Percentiles rank a stretch among this genome's conserved stretches.
phyloP scores from a whole-genome alignment of 2,329 filamentous ascomycete genomes.

The Fusarium subglutinans region DNA sequence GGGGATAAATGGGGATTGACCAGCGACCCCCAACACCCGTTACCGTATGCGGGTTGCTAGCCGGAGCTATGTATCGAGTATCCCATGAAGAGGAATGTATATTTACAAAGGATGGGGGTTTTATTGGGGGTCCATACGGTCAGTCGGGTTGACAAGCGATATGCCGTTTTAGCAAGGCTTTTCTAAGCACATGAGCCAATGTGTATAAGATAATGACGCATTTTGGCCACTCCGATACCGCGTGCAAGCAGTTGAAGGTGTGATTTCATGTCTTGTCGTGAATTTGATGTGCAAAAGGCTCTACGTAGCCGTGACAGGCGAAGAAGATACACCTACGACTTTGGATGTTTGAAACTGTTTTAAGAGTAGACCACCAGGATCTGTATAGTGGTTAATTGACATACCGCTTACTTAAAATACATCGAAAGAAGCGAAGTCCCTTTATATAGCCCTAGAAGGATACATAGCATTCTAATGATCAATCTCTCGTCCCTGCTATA shows the following conservation, averaged over 20 bases:
- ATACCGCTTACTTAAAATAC: rapidly evolving
- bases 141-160: background rate
- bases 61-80: background rate
- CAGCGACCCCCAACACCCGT: background rate
- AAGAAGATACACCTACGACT: background rate
- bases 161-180: background rate
- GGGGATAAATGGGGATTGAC: background rate
- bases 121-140: background rate
- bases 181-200: background rate
- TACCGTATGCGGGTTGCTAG: background rate
- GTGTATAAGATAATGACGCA: rapidly evolving
- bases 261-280: rapidly evolving
- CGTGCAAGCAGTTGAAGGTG: background rate
- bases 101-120: background rate
- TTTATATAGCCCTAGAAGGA: background rate
- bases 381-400: rapidly evolving
- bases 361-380: background rate
- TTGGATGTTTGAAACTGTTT: rapidly evolving
- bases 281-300: rapidly evolving
- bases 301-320: rapidly evolving
- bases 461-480: rapidly evolving
- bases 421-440: rapidly evolving
- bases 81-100: background rate
- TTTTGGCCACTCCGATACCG: background rate
- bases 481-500: background rate